Percentiles rank a stretch among this genome's conserved stretches.
These are phyloP conservation scores for Nicotiana sylvestris DNA, from an alignment of 257 asterid genomes.

Conservation along the genomic window DNA sequence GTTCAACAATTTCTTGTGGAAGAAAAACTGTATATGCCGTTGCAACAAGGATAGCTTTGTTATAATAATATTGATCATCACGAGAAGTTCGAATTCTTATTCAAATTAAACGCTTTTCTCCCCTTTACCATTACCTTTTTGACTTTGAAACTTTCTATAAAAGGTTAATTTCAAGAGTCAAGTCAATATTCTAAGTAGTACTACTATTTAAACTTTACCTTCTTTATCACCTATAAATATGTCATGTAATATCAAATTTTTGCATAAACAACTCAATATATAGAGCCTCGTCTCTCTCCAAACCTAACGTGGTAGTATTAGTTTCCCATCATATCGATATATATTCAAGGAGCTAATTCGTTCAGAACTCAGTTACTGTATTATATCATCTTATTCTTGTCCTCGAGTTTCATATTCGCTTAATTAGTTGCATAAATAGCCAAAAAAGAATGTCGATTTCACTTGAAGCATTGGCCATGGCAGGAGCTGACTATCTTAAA, in stretches of 20 bases:
- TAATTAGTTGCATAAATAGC: neutral
- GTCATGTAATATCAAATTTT: neutral
- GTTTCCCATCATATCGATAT: neutral
- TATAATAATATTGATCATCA: neutral
- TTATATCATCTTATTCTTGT: neutral
- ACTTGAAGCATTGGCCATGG: conserved; percentile 52
- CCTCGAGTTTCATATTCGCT: neutral
- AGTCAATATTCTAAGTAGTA: neutral
- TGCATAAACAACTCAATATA: neutral
- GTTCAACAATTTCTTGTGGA: too few species aligned
- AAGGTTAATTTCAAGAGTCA: neutral
- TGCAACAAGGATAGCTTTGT: neutral
- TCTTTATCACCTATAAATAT: neutral
- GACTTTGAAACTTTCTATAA: neutral
- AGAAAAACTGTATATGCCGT: neutral
- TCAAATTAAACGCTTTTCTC: neutral
- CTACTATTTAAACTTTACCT: neutral
- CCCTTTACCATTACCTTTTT: neutral
- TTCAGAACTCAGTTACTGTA: neutral
- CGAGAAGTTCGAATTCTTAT: neutral
- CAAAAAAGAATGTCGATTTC: conserved; percentile 26
- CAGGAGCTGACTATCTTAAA: conserved; percentile 31
- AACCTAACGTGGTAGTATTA: neutral
- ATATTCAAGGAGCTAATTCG: neutral
- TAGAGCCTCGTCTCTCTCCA: neutral